Evolutionary conservation across 306 rosid species (phyloP).

Genomic region (Corylus heterophylla): DNA sequence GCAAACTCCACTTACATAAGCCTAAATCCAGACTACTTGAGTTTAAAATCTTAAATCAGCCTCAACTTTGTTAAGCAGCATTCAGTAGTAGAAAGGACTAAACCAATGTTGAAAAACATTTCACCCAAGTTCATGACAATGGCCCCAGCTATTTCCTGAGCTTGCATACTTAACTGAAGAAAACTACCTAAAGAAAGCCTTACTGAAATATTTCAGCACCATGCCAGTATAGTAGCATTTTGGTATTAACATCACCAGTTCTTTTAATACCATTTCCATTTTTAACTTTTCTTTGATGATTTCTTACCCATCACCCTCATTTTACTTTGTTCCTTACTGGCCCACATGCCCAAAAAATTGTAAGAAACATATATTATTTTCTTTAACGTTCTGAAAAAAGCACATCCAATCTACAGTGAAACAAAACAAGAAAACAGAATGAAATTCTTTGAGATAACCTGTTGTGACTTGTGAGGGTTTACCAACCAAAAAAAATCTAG

Average conservation of each 20-base stretch:
- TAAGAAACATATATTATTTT: neutral
- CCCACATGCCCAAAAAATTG: neutral
- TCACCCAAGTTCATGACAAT: neutral
- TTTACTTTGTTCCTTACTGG: neutral
- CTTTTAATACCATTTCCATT: neutral
- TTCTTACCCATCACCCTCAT: neutral
- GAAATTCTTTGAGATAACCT: neutral
- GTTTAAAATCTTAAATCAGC: neutral
- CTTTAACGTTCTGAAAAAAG: neutral
- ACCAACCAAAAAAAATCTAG: neutral
- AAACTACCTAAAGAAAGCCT: too few species aligned
- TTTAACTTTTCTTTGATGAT: neutral
- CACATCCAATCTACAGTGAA: neutral
- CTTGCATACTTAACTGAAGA: too few species aligned
- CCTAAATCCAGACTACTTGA: neutral
- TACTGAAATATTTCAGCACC: too few species aligned
- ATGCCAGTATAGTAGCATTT: too few species aligned
- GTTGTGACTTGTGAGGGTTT: neutral
- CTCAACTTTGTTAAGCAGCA: neutral
- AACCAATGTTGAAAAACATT: neutral
- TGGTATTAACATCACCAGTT: neutral
- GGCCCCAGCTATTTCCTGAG: neutral
- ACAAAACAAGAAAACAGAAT: neutral
- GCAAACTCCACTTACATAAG: neutral
- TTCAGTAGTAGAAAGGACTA: neutral